Base-by-base conservation (phyloP, 495 filamentous ascomycete species). In the Neurospora cerealis region DNA sequence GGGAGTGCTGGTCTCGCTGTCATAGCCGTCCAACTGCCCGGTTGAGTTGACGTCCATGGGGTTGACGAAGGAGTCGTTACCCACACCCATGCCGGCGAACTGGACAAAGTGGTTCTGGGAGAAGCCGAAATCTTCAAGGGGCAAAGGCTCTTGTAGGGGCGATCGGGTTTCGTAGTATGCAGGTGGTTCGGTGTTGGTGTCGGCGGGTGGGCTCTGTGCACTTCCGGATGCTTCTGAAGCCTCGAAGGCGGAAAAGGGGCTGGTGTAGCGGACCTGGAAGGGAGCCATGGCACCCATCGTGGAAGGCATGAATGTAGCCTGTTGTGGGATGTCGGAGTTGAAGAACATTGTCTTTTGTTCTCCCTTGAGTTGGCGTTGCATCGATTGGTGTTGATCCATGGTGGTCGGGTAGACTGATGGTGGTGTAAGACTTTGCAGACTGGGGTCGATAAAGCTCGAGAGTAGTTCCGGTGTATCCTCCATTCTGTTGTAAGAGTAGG, bases 161-260 rank as follows among this genome's bases (percentile, higher is more conserved):
- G 81, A 81, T 81, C 83, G 24, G 78, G 75, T 5, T 81, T 82
- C 8, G 84, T 83, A 46, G 76, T 74, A 17, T 80, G 83, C n/a
- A 77, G 76, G 36, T 77, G 69, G 44, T 76, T 73, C 71, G 13
- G 71, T 72, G 54, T 41, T 83, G 41, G 77, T 76, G 15, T 85
- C 84, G 3, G 81, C 72, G 0, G 74, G 81, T 10, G 83, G 84
- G 37, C 83, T 85, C 37, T 77, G 76, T 24, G 73, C 75, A 69
- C 78, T 81, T 69, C 81, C 80, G n/a, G 78, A 80, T 0, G 83
- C 80, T 21, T 81, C 81, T 4, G 82, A 80, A 48, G 78, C 77
- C 32, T 83, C 78, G 42, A 71, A 72, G 9, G 76, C 76, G 2
- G 83, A 79, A 70, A 80, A 73, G 77, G 84, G 76, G 77, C 82